Conservation (phyloP, 2,329 filamentous ascomycete species). For the Colletotrichum sublineola region DNA sequence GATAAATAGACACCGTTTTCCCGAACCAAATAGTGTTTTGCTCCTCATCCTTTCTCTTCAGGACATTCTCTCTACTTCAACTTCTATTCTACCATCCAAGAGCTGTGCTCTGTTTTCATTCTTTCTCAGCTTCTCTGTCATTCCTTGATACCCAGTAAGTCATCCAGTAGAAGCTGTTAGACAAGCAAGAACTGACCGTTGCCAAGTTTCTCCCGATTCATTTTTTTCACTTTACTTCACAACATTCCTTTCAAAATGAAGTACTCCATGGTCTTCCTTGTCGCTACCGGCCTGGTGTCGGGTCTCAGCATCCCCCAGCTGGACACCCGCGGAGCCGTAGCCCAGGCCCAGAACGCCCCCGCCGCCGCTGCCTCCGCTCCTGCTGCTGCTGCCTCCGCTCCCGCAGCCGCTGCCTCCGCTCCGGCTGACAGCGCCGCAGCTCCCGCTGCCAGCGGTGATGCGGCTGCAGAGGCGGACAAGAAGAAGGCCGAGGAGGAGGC, state of each 20-base stretch:
- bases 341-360: slow-evolving; percentile 14
- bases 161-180: too few species aligned
- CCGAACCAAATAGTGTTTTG: slow-evolving; percentile 24
- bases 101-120: slow-evolving; percentile 50
- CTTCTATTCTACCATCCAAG: slow-evolving; percentile 35
- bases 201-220: slow-evolving; percentile 7
- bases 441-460: slow-evolving; percentile 19
- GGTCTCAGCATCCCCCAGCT: slow-evolving; percentile 46
- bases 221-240: slow-evolving; percentile 13
- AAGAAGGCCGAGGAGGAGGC: slow-evolving; percentile 6
- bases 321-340: slow-evolving; percentile 25
- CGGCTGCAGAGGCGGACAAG: slow-evolving; percentile 16
- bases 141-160: slow-evolving; percentile 41
- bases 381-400: neutral
- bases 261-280: slow-evolving; percentile 47
- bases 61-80: slow-evolving; percentile 33
- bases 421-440: slow-evolving; percentile 7
- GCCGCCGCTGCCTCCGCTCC: slow-evolving; percentile 4
- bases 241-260: slow-evolving; percentile 47
- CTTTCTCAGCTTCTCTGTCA: slow-evolving; percentile 36
- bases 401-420: neutral
- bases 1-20: slow-evolving; percentile 32
- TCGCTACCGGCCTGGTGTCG: slow-evolving; percentile 50
- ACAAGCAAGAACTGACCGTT: slow-evolving; percentile 7
- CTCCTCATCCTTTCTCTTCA: slow-evolving; percentile 36